Conservation (phyloP, 1,139 yeast genomes). For the Debaryomycetaceae sp. region DNA sequence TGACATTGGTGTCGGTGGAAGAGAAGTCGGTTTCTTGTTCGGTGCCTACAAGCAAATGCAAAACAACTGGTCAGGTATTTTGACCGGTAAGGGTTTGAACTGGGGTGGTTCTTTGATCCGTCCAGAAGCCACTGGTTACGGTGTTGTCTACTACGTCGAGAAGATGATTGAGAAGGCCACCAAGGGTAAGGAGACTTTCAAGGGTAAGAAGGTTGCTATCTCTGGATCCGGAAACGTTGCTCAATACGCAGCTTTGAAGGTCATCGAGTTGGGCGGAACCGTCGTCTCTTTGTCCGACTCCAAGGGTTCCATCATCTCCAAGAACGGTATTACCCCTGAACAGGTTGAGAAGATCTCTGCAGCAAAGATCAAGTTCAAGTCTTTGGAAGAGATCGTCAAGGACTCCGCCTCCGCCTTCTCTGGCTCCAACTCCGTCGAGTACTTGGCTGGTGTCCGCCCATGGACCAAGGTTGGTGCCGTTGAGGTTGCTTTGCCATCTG, state of each 20-base stretch:
- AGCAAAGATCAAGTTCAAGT: conserved; percentile 78
- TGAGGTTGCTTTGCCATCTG: conserved; percentile 96
- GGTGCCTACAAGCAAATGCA: conserved; percentile 94
- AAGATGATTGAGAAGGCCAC: conserved; percentile 96
- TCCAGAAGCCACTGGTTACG: conserved; percentile 99
- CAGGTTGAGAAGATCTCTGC: conserved; percentile 76
- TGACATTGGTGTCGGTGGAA: conserved; percentile 94
- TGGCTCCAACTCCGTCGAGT: conserved; percentile 54
- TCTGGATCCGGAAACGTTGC: conserved; percentile 99
- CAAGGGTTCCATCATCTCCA: conserved; percentile 78
- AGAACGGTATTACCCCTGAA: conserved; percentile 75
- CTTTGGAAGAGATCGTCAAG: conserved; percentile 62
- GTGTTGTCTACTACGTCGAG: conserved; percentile 93
- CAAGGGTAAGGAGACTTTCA: conserved; percentile 80
- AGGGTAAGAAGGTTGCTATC: conserved; percentile 91
- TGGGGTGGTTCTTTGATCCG: conserved; percentile 99
- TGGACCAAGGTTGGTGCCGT: conserved; percentile 91
- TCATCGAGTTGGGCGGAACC: conserved; percentile 92
- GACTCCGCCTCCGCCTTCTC: conserved; percentile 60
- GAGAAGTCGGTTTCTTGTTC: conserved; percentile 85
- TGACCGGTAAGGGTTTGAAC: conserved; percentile 94
- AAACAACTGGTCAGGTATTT: conserved; percentile 95
- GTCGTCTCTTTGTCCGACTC: conserved; percentile 95
- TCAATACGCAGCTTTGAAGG: conserved; percentile 97
- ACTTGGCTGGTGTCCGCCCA: conserved; percentile 92